phyloP scores from a whole-genome alignment of 495 filamentous ascomycete genomes.

The Tuber borchii region DNA sequence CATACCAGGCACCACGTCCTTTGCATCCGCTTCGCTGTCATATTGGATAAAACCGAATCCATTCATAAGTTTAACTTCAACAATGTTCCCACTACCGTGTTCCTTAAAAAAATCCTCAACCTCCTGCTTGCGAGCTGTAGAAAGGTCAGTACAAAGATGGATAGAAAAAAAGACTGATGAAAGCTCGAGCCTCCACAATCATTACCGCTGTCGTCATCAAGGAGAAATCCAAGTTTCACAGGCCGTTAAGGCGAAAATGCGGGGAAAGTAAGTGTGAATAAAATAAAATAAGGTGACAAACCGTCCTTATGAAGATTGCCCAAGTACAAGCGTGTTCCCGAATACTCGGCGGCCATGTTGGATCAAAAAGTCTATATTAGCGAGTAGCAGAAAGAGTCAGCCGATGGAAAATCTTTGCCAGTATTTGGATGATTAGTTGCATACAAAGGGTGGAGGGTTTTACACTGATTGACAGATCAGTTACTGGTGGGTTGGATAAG shows the following conservation, averaged over 20 bases:
- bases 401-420: constrained; percentile 12
- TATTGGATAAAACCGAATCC: constrained; percentile 99
- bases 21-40: constrained; percentile 92
- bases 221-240: constrained; percentile 22
- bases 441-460: constrained; percentile 8
- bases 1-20: constrained; percentile 94
- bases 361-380: constrained; percentile 8
- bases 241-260: constrained; percentile 12
- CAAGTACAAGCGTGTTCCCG: constrained; percentile 87
- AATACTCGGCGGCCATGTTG: constrained; percentile 58
- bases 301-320: constrained; percentile 95
- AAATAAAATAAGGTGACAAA: constrained; percentile 54
- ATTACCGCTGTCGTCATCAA: constrained; percentile 25
- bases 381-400: constrained; percentile 20
- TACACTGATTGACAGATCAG: constrained; percentile 4
- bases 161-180: constrained; percentile 19
- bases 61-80: constrained; percentile 99
- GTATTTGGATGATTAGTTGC: constrained; percentile 24
- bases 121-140: constrained; percentile 85
- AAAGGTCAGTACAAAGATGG: constrained; percentile 24
- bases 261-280: constrained; percentile 26
- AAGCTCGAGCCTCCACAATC: constrained; percentile 30
- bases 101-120: constrained; percentile 92
- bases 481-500: constrained; percentile 19
- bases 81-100: constrained; percentile 93